Percentiles rank a stretch among this genome's conserved stretches.
Conservation (phyloP, 2,329 filamentous ascomycete species). For the Botryotinia narcissicola region DNA sequence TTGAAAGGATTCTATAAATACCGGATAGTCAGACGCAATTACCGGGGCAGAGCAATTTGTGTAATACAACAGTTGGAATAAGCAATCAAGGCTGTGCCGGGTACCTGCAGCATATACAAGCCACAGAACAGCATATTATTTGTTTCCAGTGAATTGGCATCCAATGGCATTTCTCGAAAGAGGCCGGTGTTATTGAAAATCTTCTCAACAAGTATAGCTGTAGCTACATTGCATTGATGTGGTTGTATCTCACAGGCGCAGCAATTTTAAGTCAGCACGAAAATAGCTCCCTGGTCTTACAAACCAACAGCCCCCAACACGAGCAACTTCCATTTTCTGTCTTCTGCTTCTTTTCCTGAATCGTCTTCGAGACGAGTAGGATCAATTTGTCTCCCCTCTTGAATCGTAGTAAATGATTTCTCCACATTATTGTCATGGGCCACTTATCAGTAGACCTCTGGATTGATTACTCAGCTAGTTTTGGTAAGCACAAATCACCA, state of each 20-base stretch:
- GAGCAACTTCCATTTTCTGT: not conserved
- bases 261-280: slow-evolving; percentile 1
- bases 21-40: slow-evolving; percentile 4
- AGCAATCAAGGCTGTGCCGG: slow-evolving; percentile 4
- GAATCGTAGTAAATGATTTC: not conserved
- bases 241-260: slow-evolving; percentile 5
- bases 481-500: not conserved
- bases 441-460: not conserved
- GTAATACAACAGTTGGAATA: slow-evolving; percentile 4
- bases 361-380: not conserved
- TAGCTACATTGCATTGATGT: not conserved
- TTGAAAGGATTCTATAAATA: slow-evolving; percentile 14
- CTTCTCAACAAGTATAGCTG: not conserved
- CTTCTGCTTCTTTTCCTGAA: not conserved
- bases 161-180: not conserved
- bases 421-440: not conserved
- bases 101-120: slow-evolving; percentile 3
- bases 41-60: not conserved
- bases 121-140: not conserved
- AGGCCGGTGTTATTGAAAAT: too few species aligned
- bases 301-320: slow-evolving; percentile 5
- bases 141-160: slow-evolving; percentile 1
- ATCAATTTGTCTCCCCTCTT: not conserved
- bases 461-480: not conserved
- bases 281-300: not conserved